Evolutionary conservation across 192 early-diverging fungal species (phyloP).

Genomic region (Coemansia guatemalensis): DNA sequence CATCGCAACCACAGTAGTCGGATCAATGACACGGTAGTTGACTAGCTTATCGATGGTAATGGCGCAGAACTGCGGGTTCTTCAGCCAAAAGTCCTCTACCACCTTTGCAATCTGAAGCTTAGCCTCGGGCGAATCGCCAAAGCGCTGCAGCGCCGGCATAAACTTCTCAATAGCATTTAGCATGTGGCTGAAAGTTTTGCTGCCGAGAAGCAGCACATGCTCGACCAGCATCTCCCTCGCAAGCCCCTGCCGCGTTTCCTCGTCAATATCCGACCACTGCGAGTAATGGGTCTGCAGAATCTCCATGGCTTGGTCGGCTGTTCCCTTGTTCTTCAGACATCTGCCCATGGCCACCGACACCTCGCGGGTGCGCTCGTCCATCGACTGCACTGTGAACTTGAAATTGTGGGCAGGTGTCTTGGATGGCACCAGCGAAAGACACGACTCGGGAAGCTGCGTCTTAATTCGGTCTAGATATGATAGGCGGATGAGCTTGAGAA

Average conservation of each 20-base stretch:
- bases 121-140: conserved; percentile 57
- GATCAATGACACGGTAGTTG: conserved; percentile 92
- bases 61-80: conserved; percentile 86
- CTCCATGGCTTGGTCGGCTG: conserved; percentile 45
- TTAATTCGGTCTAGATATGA: conserved; percentile 90
- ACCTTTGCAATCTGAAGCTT: conserved; percentile 69
- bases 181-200: conserved; percentile 92
- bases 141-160: conserved; percentile 42
- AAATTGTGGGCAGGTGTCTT: conserved; percentile 71
- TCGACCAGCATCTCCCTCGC: conserved; percentile 79
- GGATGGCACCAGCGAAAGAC: conserved; percentile 58
- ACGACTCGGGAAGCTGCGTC: conserved; percentile 69
- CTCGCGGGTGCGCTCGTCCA: conserved; percentile 63
- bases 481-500: conserved; percentile 82
- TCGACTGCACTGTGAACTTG: conserved; percentile 60
- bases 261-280: conserved; percentile 46
- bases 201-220: conserved; percentile 81
- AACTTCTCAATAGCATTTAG: conserved; percentile 89
- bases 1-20: conserved; percentile 77
- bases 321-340: conserved; percentile 51
- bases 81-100: conserved; percentile 78
- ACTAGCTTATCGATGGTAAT: conserved; percentile 93
- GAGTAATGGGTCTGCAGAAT: conserved; percentile 51
- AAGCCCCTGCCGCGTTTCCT: conserved; percentile 28
- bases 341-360: conserved; percentile 55